Evolutionary conservation across 2,329 filamentous ascomycete genomes (phyloP), one percentile per base, ranked within the genome.

Genomic region (Neocatenulostroma microsporum): DNA sequence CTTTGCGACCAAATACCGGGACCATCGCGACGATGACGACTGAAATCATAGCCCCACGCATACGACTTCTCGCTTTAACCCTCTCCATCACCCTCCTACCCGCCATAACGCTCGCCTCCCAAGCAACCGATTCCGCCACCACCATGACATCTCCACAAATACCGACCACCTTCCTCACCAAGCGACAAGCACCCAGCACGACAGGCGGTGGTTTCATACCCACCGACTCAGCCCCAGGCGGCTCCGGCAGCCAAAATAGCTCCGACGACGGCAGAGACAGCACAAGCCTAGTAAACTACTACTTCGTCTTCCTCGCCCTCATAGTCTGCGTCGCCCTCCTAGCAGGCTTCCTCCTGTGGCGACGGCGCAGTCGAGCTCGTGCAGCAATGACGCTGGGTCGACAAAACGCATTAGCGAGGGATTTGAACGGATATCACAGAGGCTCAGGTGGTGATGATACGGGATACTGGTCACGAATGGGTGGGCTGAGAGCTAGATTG

Each of bases 231-330:
- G 36, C 18, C 15, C 18, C 18, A 7, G 30, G 21, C 21, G 21
- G 29, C 15, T 21, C 36, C 30, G n/a, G n/a, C n/a, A n/a, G n/a
- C n/a, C 3, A 24, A 8, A 27, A n/a, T 28, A 28, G 39, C 36
- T 34, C 29, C 32, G 35, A 35, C 29, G 21, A 32, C 25, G 24
- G 23, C 36, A 10, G 7, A 30, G 41, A 37, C 39, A 39, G 43
- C 18, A 39, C 49, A 12, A 26, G 43, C 18, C 51, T 69, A 3
- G 61, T 66, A 36, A 62, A 66, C 41, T 67, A 70, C 47, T 73
- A 73, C 45, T 73, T 77, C 56, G 65, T 73, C 47, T 77, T 75
- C 60, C 64, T 79, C 31, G 64, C 72, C 18, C 62, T 78, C 17
- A 62, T 69, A 10, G 49, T 74, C 32, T 57, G 66, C 38, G 53